Evolutionary conservation across 148 eudicot species (phyloP).

Genomic region (Dianthus caryophyllus): DNA sequence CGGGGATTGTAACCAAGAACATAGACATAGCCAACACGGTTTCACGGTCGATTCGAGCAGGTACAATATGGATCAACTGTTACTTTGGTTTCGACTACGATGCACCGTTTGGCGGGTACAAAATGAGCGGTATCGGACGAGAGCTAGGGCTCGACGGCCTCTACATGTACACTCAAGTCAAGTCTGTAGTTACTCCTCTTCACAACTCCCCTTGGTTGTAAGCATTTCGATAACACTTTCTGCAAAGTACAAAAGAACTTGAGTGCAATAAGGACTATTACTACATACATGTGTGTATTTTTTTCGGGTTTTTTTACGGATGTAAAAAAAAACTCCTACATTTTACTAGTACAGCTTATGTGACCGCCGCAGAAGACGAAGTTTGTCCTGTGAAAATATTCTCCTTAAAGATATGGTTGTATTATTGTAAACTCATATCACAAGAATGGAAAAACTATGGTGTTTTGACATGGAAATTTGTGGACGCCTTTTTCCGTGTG

Average conservation of each 20-base stretch:
- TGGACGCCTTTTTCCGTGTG: too few species aligned
- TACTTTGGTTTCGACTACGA: constrained; percentile 65
- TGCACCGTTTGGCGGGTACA: constrained; percentile 68
- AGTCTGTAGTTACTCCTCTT: constrained; percentile 69
- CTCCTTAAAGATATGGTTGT: neutral
- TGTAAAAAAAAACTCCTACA: neutral
- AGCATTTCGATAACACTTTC: neutral
- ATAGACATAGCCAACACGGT: constrained; percentile 70
- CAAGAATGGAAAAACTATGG: neutral
- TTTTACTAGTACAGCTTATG: neutral
- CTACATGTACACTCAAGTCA: constrained; percentile 56
- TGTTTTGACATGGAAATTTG: neutral
- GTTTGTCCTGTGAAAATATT: neutral
- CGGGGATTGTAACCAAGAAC: constrained; percentile 69
- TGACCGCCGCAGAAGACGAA: neutral
- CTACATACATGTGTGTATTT: too few species aligned
- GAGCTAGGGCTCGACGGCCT: constrained; percentile 60
- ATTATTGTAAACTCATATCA: neutral
- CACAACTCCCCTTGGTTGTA: constrained; percentile 66
- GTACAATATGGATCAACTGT: constrained; percentile 73
- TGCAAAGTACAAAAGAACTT: too few species aligned
- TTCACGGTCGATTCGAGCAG: constrained; percentile 64
- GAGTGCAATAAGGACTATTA: too few species aligned
- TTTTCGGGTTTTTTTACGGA: neutral
- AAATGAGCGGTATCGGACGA: constrained; percentile 79